Evolutionary conservation across 345 rosid genomes (phyloP).

Genomic region (Clausena lansium): DNA sequence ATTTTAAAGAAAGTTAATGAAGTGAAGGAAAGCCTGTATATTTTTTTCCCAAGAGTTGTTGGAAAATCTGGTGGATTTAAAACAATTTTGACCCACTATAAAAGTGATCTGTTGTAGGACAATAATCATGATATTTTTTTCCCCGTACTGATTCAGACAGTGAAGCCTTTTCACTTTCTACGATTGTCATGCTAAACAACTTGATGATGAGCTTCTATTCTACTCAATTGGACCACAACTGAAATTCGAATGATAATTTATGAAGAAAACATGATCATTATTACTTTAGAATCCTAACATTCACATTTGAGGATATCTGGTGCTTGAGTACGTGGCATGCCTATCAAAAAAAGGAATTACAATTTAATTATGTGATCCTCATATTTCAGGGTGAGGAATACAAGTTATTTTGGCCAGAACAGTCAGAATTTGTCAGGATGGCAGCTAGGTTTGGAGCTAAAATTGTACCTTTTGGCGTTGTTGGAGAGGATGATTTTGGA

Average conservation of each 20-base stretch:
- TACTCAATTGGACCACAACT: not conserved
- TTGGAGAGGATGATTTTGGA: no score
- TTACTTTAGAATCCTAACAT: not conserved
- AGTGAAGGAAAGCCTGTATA: not conserved
- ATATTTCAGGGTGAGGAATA: not conserved
- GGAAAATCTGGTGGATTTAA: not conserved
- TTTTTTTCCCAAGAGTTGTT: not conserved
- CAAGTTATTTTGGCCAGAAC: no score
- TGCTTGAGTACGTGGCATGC: not conserved
- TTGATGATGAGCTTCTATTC: not conserved
- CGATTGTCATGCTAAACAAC: not conserved
- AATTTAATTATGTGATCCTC: not conserved
- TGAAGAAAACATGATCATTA: not conserved
- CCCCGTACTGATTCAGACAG: not conserved
- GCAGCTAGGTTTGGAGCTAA: no score
- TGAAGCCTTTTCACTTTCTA: not conserved
- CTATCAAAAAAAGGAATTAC: not conserved
- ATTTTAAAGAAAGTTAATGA: no score
- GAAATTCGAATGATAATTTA: not conserved
- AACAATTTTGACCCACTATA: not conserved
- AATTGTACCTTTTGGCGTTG: no score
- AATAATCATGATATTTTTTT: not conserved
- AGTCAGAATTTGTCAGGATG: no score
- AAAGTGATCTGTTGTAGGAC: not conserved
- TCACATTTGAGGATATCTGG: not conserved